A percentile compares a stretch with the other conserved stretches of the same genome.
Conservation (phyloP, 1,284 basidiomycete species). For the Entoloma clypeatum region DNA sequence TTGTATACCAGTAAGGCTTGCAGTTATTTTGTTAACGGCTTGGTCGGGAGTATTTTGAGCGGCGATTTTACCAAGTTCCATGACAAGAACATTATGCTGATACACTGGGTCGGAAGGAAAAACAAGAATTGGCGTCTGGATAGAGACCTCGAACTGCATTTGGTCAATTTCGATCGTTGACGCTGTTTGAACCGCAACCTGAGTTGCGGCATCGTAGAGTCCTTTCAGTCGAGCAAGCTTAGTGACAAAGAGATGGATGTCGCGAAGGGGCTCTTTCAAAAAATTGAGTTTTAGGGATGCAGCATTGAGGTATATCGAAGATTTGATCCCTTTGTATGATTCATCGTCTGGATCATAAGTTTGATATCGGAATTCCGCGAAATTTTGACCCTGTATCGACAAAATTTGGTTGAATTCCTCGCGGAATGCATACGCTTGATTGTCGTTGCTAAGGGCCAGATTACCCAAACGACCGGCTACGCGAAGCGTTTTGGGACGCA, state of each 20-base stretch:
- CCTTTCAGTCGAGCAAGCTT: conserved; percentile 92
- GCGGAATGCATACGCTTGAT: conserved; percentile 47
- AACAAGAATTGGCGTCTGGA: conserved; percentile 92
- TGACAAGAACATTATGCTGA: conserved; percentile 70
- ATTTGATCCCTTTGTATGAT: conserved; percentile 81
- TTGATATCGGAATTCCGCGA: conserved; percentile 95
- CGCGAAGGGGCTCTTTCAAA: conserved; percentile 83
- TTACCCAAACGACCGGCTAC: conserved; percentile 86
- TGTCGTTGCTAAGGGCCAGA: conserved; percentile 82
- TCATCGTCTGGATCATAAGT: conserved; percentile 78
- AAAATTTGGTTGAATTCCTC: conserved; percentile 85
- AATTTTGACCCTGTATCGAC: conserved; percentile 93
- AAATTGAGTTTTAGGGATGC: conserved; percentile 92
- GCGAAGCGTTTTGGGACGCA: conserved; percentile 74
- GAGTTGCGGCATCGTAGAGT: conserved; percentile 92
- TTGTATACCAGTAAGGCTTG: conserved; percentile 84
- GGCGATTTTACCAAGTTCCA: conserved; percentile 87
- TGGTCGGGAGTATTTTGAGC: conserved; percentile 79
- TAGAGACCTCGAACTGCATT: conserved; percentile 88
- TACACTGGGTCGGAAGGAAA: conserved; percentile 73
- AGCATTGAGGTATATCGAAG: conserved; percentile 80
- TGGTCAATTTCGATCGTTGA: conserved; percentile 85
- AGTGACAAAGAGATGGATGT: conserved; percentile 81
- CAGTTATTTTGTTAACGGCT: conserved; percentile 62
- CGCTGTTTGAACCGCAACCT: conserved; percentile 89